Conservation (phyloP, 2,329 filamentous ascomycete species). For the Aspergillus arachidicola region DNA sequence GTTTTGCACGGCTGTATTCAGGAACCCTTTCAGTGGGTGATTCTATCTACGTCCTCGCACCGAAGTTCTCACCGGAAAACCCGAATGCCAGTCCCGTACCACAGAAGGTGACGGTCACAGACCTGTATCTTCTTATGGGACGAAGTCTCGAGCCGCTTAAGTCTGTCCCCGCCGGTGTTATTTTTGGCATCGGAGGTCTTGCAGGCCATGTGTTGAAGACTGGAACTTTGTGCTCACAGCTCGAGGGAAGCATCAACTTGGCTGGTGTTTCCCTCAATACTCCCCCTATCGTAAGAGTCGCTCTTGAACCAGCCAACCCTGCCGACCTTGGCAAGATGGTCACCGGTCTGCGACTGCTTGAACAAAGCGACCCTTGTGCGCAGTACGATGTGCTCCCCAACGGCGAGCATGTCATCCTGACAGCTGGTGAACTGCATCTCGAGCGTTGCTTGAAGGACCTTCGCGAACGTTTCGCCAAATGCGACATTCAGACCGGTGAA, state of each 20-base stretch:
- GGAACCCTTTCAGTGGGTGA: slow-evolving; percentile 88
- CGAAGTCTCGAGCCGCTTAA: slow-evolving; percentile 79
- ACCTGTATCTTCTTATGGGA: slow-evolving; percentile 95
- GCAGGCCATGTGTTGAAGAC: slow-evolving; percentile 95
- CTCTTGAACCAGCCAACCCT: slow-evolving; percentile 89
- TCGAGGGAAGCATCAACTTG: slow-evolving; percentile 85
- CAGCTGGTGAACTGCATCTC: slow-evolving; percentile 90
- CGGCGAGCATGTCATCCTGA: slow-evolving; percentile 92
- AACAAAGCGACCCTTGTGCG: slow-evolving; percentile 93
- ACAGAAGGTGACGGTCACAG: slow-evolving; percentile 79
- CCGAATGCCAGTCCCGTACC: slow-evolving; percentile 73
- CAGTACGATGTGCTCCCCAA: slow-evolving; percentile 92
- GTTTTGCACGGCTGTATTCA: slow-evolving; percentile 92
- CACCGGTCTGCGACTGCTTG: slow-evolving; percentile 77
- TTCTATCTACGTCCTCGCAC: slow-evolving; percentile 84
- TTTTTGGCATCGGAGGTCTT: slow-evolving; percentile 92
- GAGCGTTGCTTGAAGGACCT: slow-evolving; percentile 93
- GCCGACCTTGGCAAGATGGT: slow-evolving; percentile 95
- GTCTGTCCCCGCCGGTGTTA: slow-evolving; percentile 86
- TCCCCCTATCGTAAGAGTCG: slow-evolving; percentile 92
- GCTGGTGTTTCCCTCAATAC: slow-evolving; percentile 80
- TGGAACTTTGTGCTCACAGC: slow-evolving; percentile 84
- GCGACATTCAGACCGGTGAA: slow-evolving; percentile 90
- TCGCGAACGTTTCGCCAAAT: slow-evolving; percentile 86
- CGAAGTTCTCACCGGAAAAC: slow-evolving; percentile 85